Conservation (phyloP, 129 eudicot species). For the carrot (Daucus carota) region DH1_v3.0 NC_030388.2:18847001-18847500, state of each 20-base stretch:
- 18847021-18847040: neutral
- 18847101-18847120: slow-evolving; percentile 64
- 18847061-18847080: neutral
- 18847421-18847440: neutral
- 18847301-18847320: neutral
- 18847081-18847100: neutral
- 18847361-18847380: neutral
- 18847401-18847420: neutral
- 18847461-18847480: neutral
- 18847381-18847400: neutral
- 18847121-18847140: slow-evolving; percentile 74
- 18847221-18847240: neutral
- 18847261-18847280: neutral
- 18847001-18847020: neutral
- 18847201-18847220: slow-evolving; percentile 63
- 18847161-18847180: slow-evolving; percentile 32
- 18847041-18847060: neutral
- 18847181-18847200: slow-evolving; percentile 60
- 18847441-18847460: neutral
- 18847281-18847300: neutral
- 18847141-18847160: slow-evolving; percentile 53
- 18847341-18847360: neutral
- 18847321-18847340: neutral
- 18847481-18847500: neutral
- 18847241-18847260: neutral